These are phyloP conservation scores for Pseudogymnoascus sp. DNA, from an alignment of 2,329 filamentous ascomycete genomes.

Conservation along the genomic window DNA sequence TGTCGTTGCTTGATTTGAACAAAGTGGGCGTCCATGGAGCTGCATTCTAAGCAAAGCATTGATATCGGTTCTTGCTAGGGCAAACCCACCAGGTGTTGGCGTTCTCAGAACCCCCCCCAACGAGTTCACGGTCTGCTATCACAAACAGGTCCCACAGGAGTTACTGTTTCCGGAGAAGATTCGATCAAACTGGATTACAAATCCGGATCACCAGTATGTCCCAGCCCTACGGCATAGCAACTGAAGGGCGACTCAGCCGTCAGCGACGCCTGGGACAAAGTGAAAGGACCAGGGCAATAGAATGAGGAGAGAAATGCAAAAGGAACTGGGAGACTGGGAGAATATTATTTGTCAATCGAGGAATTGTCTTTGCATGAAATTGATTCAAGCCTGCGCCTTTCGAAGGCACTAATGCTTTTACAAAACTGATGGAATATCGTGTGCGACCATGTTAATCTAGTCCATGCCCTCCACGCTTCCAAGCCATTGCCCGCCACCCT, in stretches of 20 bases:
- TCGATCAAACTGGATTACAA: neutral
- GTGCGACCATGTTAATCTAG: constrained; percentile 13
- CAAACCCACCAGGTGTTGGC: neutral
- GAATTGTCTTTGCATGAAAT: neutral
- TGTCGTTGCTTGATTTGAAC: neutral
- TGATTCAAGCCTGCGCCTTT: neutral
- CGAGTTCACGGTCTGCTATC: neutral
- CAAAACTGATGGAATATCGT: neutral
- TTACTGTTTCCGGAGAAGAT: neutral
- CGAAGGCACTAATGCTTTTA: neutral
- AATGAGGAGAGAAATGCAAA: neutral
- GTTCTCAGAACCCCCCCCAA: neutral
- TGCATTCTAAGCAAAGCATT: neutral
- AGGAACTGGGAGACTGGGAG: neutral
- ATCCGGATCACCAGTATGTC: neutral
- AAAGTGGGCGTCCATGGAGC: neutral
- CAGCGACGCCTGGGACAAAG: neutral
- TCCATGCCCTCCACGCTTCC: constrained; percentile 28
- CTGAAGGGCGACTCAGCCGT: neutral
- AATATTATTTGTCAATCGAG: neutral
- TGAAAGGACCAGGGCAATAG: neutral
- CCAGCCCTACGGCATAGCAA: neutral
- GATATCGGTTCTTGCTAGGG: neutral
- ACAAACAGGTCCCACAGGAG: neutral
- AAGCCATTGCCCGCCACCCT: constrained; percentile 47